Evolutionary conservation across 371 early-diverging fungal genomes (phyloP), one percentile per base, ranked within the genome.

Genomic region (Phascolomyces articulosus): DNA sequence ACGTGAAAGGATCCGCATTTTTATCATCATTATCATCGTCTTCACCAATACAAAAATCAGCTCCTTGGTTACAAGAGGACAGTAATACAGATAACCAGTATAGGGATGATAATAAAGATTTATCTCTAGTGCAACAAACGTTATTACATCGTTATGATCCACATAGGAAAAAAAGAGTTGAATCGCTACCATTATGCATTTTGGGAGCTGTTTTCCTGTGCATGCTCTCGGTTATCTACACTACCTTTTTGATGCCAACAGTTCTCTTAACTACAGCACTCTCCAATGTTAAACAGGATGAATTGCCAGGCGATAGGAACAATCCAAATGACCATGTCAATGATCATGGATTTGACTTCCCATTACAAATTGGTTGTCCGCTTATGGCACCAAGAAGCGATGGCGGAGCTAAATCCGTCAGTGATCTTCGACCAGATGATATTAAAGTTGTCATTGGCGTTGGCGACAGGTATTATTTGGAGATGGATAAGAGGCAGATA

Each of bases 401-500:
- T 11, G 21, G 47, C 2, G 60, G 72, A 8, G 63, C 80, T 1
- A 29, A 21, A 26, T 66, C 60, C 11, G 82, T 82, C 6, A 65
- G 65, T 24, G 83, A 85, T 56, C 62, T 85, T 24, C 70, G 87
- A n/a, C 73, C 82, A 2, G 87, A 90, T 70, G 89, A 90, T 67
- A 85, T 90, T 51, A 71, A 72, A 29, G 76, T 88, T 4, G 74
- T 90, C 9, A 77, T 86, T 16, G 86, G 89, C 4, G 58, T 91
- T 11, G 92, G 90, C 21, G 92, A 90, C 58, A 82, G 81, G 81
- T 80, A 70, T 41, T 41, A 41, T 41, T 86, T 15, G 85, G 89
- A n/a, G 2, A 57, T 91, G 11, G 90, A 90, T 26, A 90, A 90
- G 59, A 82, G 78, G 78, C 77, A 70, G 13, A 38, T 21, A 23